These are phyloP conservation scores for Carex parvula DNA, from an alignment of 176 grass and related monocot species.

Conservation along the genomic window DNA sequence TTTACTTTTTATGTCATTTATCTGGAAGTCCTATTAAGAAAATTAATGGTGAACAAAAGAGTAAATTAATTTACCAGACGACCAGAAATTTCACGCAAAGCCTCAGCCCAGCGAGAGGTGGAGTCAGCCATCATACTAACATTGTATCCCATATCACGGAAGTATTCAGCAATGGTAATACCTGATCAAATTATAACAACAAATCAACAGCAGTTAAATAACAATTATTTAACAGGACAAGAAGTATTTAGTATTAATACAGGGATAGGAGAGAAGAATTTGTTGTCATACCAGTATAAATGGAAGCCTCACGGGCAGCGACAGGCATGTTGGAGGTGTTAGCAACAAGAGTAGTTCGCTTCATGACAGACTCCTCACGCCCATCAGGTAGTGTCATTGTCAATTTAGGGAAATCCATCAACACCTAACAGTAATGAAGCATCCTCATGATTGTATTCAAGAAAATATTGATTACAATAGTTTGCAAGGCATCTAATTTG, in stretches of 20 bases:
- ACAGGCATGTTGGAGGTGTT: constrained; percentile 99
- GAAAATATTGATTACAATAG: not conserved
- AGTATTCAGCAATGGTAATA: constrained; percentile 92
- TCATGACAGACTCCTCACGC: constrained; percentile 93
- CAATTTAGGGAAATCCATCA: constrained; percentile 95
- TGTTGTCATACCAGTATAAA: constrained; percentile 65
- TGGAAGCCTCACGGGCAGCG: constrained; percentile 93
- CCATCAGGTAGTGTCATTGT: constrained; percentile 87
- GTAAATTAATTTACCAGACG: constrained; percentile 29
- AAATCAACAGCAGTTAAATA: not conserved
- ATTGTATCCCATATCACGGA: constrained; percentile 91
- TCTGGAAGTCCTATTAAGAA: not conserved
- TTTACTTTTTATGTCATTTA: not conserved
- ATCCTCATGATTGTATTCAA: not conserved
- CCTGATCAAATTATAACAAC: constrained; percentile 35
- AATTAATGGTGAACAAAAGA: not conserved
- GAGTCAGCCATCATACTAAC: constrained; percentile 99
- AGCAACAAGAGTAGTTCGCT: constrained; percentile 83
- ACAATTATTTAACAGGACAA: not conserved
- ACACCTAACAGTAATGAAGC: constrained; percentile 30
- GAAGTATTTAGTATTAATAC: not conserved
- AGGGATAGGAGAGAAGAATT: not conserved
- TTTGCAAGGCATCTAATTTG: not conserved
- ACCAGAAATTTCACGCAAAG: constrained; percentile 45
- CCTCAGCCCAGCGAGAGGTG: constrained; percentile 84